A percentile compares a stretch with the other conserved stretches of the same genome.
These are phyloP conservation scores for Suhomyces anneliseae DNA, from an alignment of 1,139 yeast species.

Conservation along the genomic window DNA sequence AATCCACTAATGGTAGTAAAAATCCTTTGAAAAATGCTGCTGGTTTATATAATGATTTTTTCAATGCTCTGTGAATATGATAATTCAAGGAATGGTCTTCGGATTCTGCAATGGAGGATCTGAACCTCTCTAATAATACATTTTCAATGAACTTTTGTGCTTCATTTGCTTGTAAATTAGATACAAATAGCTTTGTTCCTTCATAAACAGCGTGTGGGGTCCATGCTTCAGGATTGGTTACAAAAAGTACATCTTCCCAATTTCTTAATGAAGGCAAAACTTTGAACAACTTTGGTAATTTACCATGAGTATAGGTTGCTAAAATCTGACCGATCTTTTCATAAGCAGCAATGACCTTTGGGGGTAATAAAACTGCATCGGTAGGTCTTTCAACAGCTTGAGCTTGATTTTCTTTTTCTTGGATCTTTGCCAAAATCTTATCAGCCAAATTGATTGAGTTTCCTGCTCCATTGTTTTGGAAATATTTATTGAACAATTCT, in stretches of 20 bases:
- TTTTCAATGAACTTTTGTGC: slow-evolving; percentile 80
- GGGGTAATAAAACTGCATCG: slow-evolving; percentile 78
- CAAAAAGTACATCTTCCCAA: slow-evolving; percentile 94
- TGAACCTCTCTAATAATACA: slow-evolving; percentile 80
- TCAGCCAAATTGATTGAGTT: slow-evolving; percentile 78
- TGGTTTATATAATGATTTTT: slow-evolving; percentile 92
- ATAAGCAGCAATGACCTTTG: slow-evolving; percentile 93
- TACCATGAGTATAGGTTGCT: slow-evolving; percentile 93
- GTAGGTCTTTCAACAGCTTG: slow-evolving; percentile 38
- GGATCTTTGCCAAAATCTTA: slow-evolving; percentile 84
- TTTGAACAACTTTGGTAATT: slow-evolving; percentile 90
- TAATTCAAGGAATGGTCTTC: slow-evolving; percentile 75
- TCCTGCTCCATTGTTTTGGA: slow-evolving; percentile 40
- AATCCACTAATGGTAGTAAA: slow-evolving; percentile 82
- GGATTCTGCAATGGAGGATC: slow-evolving; percentile 76
- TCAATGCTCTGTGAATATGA: slow-evolving; percentile 87
- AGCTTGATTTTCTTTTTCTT: slow-evolving; percentile 59
- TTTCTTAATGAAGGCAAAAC: slow-evolving; percentile 88
- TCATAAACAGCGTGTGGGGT: slow-evolving; percentile 96
- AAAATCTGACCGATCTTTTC: slow-evolving; percentile 86
- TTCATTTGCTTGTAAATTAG: slow-evolving; percentile 82
- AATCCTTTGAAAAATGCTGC: slow-evolving; percentile 98
- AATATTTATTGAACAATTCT: slow-evolving; percentile 65
- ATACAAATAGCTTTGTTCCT: slow-evolving; percentile 90
- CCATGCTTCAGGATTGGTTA: slow-evolving; percentile 91